Base-by-base conservation (phyloP, 2,329 filamentous ascomycete genomes). In the Colletotrichum graminicola region DNA sequence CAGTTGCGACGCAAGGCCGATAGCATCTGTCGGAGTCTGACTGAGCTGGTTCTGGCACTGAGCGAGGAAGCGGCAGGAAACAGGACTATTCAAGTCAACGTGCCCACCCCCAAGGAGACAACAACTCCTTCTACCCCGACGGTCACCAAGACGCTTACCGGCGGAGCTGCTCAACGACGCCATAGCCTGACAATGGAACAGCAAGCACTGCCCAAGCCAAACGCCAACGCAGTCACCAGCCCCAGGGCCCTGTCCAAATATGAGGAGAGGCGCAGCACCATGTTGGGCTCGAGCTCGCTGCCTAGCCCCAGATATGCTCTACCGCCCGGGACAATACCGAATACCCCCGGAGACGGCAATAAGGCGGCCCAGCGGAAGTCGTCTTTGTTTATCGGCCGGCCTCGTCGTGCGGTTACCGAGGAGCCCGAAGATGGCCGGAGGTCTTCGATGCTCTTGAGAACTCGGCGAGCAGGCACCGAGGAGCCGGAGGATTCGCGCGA, bases 1-100 rank as follows among this genome's bases (percentile, higher is more conserved):
- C 94, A 97, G 78, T 86, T 97, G 21, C 90, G 94, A 60, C 90
- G 95, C 73, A 98, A 97, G 81, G 94, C 94, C 36, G 95, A 99
- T 78, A 94, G 93, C 77, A 90, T 99, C 78, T 98, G 96, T 79
- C 92, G 95, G 65, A 96, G 93, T 77, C 83, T 99, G 74, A 98
- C 95, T 0, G 96, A 99, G 80, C 86, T 99, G 8, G 97, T 94
- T 78, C 88, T 99, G 67, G 93, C 94, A 0, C 84, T 99, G 65
- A 91, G 91, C 39, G 92, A 93, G 73, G 88, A 90, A 51, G 79
- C 78, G 4, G 77, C 79, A 2, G 81, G 82, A 62, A 73, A 75
- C 23, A 84, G 83, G 73, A 75, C 78, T 39, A 73, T 71, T 14
- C 67, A 73, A 7, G 68, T 75, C 10, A 79, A 52, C 43, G 67